A percentile compares a stretch with the other conserved stretches of the same genome.
phyloP scores from a whole-genome alignment of 2,329 filamentous ascomycete genomes.

The Grosmannia huntii region DNA sequence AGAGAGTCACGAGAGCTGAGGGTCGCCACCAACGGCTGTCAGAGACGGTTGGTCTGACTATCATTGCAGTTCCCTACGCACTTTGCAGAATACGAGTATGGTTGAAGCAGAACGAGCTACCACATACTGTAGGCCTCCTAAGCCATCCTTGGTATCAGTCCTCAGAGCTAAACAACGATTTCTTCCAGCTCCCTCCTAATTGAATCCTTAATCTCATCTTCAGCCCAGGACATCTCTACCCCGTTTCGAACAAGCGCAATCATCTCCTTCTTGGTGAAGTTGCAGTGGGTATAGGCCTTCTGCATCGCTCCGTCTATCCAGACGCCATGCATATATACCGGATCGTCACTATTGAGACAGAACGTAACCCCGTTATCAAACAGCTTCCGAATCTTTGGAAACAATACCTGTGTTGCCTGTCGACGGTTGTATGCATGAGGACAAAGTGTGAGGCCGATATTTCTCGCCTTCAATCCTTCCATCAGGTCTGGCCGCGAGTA shows the following conservation, averaged over 20 bases:
- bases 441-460: slow-evolving; percentile 55
- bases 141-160: too few species aligned
- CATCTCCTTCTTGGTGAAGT: slow-evolving; percentile 51
- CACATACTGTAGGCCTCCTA: too few species aligned
- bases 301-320: slow-evolving; percentile 66
- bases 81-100: too few species aligned
- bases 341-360: slow-evolving; percentile 62
- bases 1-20: not conserved
- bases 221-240: slow-evolving; percentile 61
- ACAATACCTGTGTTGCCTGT: slow-evolving; percentile 36
- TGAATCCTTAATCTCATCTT: slow-evolving; percentile 44
- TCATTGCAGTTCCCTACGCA: too few species aligned
- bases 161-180: too few species aligned
- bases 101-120: too few species aligned
- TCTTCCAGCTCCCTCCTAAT: slow-evolving; percentile 32
- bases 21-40: not conserved
- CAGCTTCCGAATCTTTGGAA: slow-evolving; percentile 46
- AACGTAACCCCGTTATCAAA: slow-evolving; percentile 51
- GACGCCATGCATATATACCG: slow-evolving; percentile 62
- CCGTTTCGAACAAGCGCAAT: slow-evolving; percentile 44
- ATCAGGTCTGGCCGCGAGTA: slow-evolving; percentile 46
- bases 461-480: slow-evolving; percentile 38
- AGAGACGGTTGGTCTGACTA: not conserved
- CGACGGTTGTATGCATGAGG: slow-evolving; percentile 59
- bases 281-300: slow-evolving; percentile 44